Evolutionary conservation across 148 eudicot genomes (phyloP).

Genomic region (Silene latifolia): DNA sequence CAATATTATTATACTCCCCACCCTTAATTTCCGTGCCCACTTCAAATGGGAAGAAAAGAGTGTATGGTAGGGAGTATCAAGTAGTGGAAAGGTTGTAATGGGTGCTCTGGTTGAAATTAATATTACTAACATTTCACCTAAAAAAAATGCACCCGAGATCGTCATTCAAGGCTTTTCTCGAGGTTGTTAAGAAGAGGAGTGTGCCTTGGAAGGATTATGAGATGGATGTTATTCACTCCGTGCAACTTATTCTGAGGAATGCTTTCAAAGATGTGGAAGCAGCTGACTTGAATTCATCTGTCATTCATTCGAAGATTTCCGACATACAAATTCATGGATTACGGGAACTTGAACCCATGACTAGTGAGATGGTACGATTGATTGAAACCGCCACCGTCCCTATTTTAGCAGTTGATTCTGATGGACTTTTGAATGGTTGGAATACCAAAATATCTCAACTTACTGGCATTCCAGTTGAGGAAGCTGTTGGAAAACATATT

Average conservation of each 20-base stretch:
- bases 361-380: slow-evolving; percentile 88
- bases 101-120: no score
- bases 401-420: slow-evolving; percentile 79
- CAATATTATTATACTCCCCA: no score
- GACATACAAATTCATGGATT: slow-evolving; percentile 66
- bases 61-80: no score
- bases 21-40: no score
- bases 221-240: slow-evolving; percentile 93
- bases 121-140: no score
- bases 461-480: slow-evolving; percentile 62
- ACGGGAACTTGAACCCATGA: slow-evolving; percentile 73
- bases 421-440: slow-evolving; percentile 86
- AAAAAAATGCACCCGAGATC: slow-evolving; percentile 97
- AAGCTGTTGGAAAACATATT: slow-evolving; percentile 69
- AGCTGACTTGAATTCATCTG: slow-evolving; percentile 33
- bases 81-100: no score
- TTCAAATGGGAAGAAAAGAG: no score
- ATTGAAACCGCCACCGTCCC: slow-evolving; percentile 95
- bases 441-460: slow-evolving; percentile 79
- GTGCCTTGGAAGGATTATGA: slow-evolving; percentile 91
- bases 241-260: slow-evolving; percentile 88
- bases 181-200: slow-evolving; percentile 80
- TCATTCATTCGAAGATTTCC: slow-evolving; percentile 52
- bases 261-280: slow-evolving; percentile 56
- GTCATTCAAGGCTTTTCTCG: slow-evolving; percentile 89